phyloP scores from a whole-genome alignment of 805 yeast species.

The Candida krabiensis region DNA sequence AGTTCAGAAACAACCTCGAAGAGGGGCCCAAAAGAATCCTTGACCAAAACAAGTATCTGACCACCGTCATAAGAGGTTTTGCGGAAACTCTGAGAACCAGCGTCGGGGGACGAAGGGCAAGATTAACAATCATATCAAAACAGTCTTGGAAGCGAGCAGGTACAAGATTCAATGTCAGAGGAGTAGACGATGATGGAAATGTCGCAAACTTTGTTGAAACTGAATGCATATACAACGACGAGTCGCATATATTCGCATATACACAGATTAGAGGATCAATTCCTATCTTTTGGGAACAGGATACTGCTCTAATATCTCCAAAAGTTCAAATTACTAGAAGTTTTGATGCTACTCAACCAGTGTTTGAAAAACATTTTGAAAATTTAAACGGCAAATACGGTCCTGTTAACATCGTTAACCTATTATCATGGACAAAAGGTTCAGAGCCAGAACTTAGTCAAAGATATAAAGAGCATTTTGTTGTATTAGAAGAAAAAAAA shows the following conservation, averaged over 20 bases:
- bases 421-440: conserved; percentile 70
- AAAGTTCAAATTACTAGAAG: conserved; percentile 89
- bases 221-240: conserved; percentile 66
- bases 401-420: conserved; percentile 83
- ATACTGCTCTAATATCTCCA: conserved; percentile 84
- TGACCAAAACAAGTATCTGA: conserved; percentile 77
- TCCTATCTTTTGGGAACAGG: conserved; percentile 98
- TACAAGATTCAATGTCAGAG: conserved; percentile 91
- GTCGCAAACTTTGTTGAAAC: conserved; percentile 97
- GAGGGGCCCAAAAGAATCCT: conserved; percentile 55
- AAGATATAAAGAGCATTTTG: conserved; percentile 62
- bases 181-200: conserved; percentile 91
- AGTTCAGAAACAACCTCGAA: conserved; percentile 71
- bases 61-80: conserved; percentile 93
- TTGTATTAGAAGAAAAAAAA: conserved; percentile 36
- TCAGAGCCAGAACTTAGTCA: conserved; percentile 73
- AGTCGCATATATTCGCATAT: conserved; percentile 63
- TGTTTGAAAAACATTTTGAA: conserved; percentile 80
- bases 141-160: conserved; percentile 99
- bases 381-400: conserved; percentile 74
- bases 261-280: conserved; percentile 94
- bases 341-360: conserved; percentile 87
- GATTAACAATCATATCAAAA: conserved; percentile 80
- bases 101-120: conserved; percentile 38
- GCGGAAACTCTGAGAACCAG: conserved; percentile 68